Evolutionary conservation across 371 early-diverging fungal species (phyloP).

Genomic region (Haplosporangium sp.): DNA sequence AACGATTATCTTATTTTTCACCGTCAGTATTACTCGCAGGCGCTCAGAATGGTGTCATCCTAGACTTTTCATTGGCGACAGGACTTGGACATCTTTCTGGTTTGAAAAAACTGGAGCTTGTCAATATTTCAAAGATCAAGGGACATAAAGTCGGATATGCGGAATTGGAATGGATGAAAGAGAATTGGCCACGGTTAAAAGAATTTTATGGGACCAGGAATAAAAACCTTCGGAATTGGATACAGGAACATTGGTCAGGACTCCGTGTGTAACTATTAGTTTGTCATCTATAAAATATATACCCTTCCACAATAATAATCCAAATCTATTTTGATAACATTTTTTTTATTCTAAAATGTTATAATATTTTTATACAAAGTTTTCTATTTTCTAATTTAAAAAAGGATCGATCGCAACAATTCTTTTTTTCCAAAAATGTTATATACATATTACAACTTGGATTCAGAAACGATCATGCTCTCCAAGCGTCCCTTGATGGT

Average conservation of each 20-base stretch:
- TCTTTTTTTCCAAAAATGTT: background rate
- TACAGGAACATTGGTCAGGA: background rate
- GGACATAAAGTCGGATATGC: background rate
- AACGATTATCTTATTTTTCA: background rate
- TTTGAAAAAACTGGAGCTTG: background rate
- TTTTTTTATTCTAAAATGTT: background rate
- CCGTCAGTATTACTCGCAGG: background rate
- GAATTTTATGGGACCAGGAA: slow-evolving; percentile 3
- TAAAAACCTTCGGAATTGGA: background rate
- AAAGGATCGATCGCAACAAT: too few relatives aligned
- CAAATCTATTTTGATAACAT: background rate
- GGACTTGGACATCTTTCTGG: background rate
- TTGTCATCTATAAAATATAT: too few relatives aligned
- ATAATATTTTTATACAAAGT: background rate
- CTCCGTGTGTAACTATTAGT: background rate
- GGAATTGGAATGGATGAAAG: background rate
- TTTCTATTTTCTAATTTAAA: too few relatives aligned
- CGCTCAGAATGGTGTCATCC: background rate
- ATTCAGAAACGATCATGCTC: slow-evolving; percentile 32
- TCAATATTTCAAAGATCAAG: slow-evolving; percentile 1
- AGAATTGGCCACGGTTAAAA: slow-evolving; percentile 4
- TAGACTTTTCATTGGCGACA: slow-evolving; percentile 5
- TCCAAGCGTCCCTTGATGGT: slow-evolving; percentile 53
- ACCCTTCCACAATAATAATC: background rate
- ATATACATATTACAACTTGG: slow-evolving; percentile 31